Base-by-base conservation (phyloP, 306 rosid genomes). In the Ochetophila trinervis region DNA sequence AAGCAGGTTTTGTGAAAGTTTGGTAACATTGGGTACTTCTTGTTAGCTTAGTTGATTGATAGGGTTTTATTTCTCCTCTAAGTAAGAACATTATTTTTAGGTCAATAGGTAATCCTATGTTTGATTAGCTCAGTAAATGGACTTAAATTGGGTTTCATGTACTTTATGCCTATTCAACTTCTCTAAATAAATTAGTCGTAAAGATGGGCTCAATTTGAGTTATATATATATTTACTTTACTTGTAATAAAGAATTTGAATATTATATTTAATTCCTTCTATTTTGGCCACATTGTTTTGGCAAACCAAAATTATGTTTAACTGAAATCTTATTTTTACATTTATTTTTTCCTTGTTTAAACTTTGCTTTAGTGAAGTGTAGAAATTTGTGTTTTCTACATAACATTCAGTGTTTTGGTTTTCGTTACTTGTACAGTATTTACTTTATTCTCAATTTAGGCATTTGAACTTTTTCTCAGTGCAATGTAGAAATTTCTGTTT, bases 1-100 rank as follows among this genome's bases (percentile, higher is more conserved):
- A 93, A 93, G 97, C 99, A 93, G 97, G 99, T 93, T 83, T 93
- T 83, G 89, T 90, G 97, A 86, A 89, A 54, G 74, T 89, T 86
- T 90, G 91, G 84, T 87, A 84, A 83, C 90, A 70, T 83, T 83
- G 82, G 82, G 84, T 75, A 60, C 88, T 81, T 74, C 83, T 79
- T 82, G 71, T 72, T 65, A 63, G 76, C 73, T 71, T 71, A 40
- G 67, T 65, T 20, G 57, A 62, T 58, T 63, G 68, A 45, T 60
- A 51, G 62, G 72, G 58, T 37, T 65, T 50, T 67, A 19, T 42
- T 15, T 47, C 67, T 21, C 40, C 15, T 58, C 50, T 13, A 62
- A 58, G 68, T 20, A 23, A 47, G 36, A 24, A 58, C 8, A 9
- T 15, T 63, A 53, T 19, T 21, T 51, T 14, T 19, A 2, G 14